These are phyloP conservation scores for Novymonas esmeraldas DNA, from an alignment of 208 protist species.

Conservation along the genomic window DNA sequence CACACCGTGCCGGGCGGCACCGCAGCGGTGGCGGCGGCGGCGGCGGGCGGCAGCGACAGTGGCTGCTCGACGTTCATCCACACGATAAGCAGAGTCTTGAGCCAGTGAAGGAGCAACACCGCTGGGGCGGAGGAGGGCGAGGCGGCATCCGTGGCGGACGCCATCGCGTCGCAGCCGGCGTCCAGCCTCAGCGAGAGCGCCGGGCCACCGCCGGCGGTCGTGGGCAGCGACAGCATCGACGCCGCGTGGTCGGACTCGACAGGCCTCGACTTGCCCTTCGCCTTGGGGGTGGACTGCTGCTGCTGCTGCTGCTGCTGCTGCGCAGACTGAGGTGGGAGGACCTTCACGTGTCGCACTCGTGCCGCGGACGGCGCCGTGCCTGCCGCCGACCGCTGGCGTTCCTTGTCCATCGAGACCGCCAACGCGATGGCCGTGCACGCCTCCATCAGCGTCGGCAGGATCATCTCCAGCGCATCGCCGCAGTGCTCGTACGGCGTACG, in stretches of 20 bases:
- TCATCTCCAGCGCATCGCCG: slow-evolving; percentile 32
- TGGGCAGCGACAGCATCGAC: not conserved
- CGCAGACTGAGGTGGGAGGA: not conserved
- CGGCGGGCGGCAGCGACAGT: slow-evolving; percentile 12
- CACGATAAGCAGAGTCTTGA: slow-evolving; percentile 26
- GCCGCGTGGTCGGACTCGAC: not conserved
- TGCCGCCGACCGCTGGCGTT: slow-evolving; percentile 13
- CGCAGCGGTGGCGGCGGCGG: not conserved
- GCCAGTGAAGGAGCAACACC: slow-evolving; percentile 26
- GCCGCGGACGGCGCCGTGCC: slow-evolving; percentile 1
- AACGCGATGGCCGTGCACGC: slow-evolving; percentile 24
- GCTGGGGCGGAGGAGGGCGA: slow-evolving; percentile 24
- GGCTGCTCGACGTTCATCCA: slow-evolving; percentile 39
- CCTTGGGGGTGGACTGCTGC: slow-evolving; percentile 2
- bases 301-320: slow-evolving; percentile 16
- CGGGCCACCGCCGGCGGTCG: slow-evolving; percentile 7
- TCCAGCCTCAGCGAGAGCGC: slow-evolving; percentile 21
- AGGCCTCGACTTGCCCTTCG: slow-evolving; percentile 2
- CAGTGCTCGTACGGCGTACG: slow-evolving; percentile 32
- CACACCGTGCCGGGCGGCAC: slow-evolving; percentile 16
- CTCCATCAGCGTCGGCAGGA: slow-evolving; percentile 41
- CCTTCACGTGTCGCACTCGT: slow-evolving; percentile 27
- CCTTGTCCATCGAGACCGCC: slow-evolving; percentile 34
- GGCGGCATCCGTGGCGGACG: not conserved
- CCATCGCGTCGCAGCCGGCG: slow-evolving; percentile 12